Conservation (phyloP, 2,329 filamentous ascomycete species). For the Ascochyta pisi region DNA sequence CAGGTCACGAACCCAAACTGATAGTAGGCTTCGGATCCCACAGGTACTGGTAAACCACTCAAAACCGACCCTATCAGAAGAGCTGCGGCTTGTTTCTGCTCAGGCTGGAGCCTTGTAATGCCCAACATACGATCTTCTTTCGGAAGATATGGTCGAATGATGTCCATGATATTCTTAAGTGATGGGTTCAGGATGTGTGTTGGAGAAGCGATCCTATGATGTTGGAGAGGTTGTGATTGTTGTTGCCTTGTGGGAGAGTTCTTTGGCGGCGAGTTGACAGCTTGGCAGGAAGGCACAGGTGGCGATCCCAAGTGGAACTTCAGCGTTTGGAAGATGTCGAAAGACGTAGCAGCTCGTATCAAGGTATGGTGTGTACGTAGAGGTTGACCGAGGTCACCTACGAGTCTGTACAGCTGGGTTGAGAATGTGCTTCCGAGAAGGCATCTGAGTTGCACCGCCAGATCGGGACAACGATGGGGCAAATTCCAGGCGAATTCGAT, state of each 20-base stretch:
- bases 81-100: conserved; percentile 4
- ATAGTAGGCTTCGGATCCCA: conserved; percentile 14
- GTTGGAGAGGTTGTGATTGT: not conserved
- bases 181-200: not conserved
- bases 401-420: conserved; percentile 10
- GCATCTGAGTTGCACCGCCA: conserved; percentile 1
- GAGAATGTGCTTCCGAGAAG: conserved; percentile 17
- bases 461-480: not conserved
- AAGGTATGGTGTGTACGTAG: conserved; percentile 15
- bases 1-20: conserved; percentile 26
- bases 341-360: not conserved
- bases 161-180: not conserved
- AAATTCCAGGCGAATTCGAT: conserved; percentile 2
- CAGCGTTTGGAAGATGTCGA: not conserved
- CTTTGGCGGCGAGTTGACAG: not conserved
- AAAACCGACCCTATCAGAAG: conserved; percentile 8
- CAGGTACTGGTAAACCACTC: not conserved
- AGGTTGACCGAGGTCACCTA: conserved; percentile 18
- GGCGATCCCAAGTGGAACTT: not conserved
- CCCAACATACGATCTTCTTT: not conserved
- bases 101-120: not conserved
- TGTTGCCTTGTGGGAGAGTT: not conserved
- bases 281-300: not conserved
- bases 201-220: not conserved
- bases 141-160: not conserved